Evolutionary conservation across 2,329 filamentous ascomycete species (phyloP), one percentile per base, ranked within the genome.

Genomic region (Arthrobotrys megalospora): DNA sequence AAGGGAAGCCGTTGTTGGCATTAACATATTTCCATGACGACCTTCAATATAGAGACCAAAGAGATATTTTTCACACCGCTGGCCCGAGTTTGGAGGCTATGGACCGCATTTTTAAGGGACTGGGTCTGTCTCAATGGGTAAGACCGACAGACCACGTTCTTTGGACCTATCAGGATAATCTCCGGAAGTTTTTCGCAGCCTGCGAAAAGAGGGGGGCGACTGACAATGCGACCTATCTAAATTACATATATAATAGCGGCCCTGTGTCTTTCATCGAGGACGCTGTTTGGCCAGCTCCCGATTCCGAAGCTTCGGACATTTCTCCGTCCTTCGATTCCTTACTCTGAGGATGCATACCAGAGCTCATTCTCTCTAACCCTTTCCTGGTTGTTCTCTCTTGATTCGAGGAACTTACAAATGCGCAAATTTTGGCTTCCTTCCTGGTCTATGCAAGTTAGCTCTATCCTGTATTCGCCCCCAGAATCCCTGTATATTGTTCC

Each of bases 11-110:
- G n/a, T 32, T 28, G 12, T 38, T 34, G 8, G 69, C 69, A 11
- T 50, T 73, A 36, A 11, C 16, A 1, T 73, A 24, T 10, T 53
- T 73, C 12, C 1, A 66, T 6, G 24, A 60, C n/a, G 60, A 67
- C 38, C 16, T 63, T 11, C 5, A 45, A 2, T 75, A 75, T n/a
- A 34, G 70, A 28, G 19, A n/a, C 8, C 6, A 65, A 32, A 16
- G n/a, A 5, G 47, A 19, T 6, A 34, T 64, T 6, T 14, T 73
- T 11, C 34, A 45, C 32, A 60, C 43, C 8, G 38, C 48, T 36
- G n/a, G 12, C 11, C 38, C 34, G 6, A 68, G 43, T 36, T 45
- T 67, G 11, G 36, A 32, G 12, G 53, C 55, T 14, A n/a, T 75
- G 41, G 41, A 24, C 11, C 53, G 69, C 50, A 43, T 43, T 28